Evolutionary conservation across 345 rosid genomes (phyloP).

Genomic region (Eucalyptus curtisii): DNA sequence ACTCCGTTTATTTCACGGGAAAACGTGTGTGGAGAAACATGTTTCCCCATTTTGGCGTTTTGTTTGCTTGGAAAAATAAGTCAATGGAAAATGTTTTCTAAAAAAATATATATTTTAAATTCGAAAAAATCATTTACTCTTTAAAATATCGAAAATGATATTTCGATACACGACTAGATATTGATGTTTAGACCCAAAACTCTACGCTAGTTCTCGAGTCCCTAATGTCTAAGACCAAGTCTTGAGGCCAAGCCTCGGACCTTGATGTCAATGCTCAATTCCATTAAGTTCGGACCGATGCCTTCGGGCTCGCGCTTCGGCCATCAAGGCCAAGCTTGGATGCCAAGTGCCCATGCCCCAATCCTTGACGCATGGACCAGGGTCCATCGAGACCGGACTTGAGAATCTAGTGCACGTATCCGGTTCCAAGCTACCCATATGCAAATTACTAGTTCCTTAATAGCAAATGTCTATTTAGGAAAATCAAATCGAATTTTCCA

Average conservation of each 20-base stretch:
- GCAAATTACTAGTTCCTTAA: too few relatives aligned
- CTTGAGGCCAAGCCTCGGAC: background rate
- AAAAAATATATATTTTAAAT: too few relatives aligned
- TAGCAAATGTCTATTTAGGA: background rate
- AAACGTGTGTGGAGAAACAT: background rate
- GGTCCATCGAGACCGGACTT: accelerated
- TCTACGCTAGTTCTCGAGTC: accelerated
- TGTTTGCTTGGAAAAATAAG: too few relatives aligned
- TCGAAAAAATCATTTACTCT: background rate
- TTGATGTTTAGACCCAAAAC: too few relatives aligned
- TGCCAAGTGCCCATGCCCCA: background rate
- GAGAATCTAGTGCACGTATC: background rate
- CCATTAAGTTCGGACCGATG: accelerated
- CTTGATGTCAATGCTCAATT: accelerated
- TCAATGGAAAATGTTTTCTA: background rate
- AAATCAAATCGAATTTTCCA: too few relatives aligned
- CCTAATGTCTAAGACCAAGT: background rate
- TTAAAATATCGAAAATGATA: too few relatives aligned
- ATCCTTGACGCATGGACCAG: accelerated
- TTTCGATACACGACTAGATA: too few relatives aligned
- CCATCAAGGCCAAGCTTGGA: background rate
- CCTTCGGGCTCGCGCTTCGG: background rate
- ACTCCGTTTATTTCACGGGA: too few relatives aligned
- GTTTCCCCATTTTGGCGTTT: background rate
- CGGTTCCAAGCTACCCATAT: accelerated